Evolutionary conservation across 2,329 filamentous ascomycete species (phyloP), one percentile per base, ranked within the genome.

Genomic region (Sarocladiaceae sp.): DNA sequence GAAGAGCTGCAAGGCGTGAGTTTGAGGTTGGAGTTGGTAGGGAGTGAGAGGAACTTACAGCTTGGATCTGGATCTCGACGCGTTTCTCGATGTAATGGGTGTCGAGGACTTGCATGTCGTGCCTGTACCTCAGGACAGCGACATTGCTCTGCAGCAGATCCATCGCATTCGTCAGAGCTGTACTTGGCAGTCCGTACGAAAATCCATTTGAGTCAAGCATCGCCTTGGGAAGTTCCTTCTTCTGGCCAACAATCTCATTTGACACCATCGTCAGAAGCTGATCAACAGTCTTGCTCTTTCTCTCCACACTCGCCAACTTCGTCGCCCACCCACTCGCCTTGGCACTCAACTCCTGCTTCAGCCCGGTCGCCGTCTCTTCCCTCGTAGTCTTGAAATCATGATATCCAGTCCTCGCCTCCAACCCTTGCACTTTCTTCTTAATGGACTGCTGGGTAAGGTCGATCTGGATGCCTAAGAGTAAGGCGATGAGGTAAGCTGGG

Each of bases 341-440:
- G 10, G 64, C 63, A 26, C 25, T 63, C 23, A 80, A 80, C 51
- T 64, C 77, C 1, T 78, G 77, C 4, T 78, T 75, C 20, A 79
- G 80, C 59, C 75, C 73, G 1, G 55, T 81, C 2, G 70, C 70
- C 50, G 76, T 80, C 71, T 71, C 56, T n/a, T 64, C 60, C 33
- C 63, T 57, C 23, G 58, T 60, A 55, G 57, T 60, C 10, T 61
- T 54, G 50, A 69, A 71, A 20, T 61, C 60, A 48, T 65, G 64
- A 46, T 69, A 65, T 15, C 67, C 68, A 2, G 70, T 71, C 2
- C 62, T 61, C 4, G 54, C 55, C 56, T 73, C 71, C n/a, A 71
- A 62, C 18, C 59, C 57, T 25, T 64, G 60, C 4, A 73, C 61
- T 2, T 56, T 59, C 4, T 55, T 47, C 51, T 67, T 69, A 57